Evolutionary conservation across 495 filamentous ascomycete genomes (phyloP), one percentile per base, ranked within the genome.

Genomic region (Schizothecium vesticola): DNA sequence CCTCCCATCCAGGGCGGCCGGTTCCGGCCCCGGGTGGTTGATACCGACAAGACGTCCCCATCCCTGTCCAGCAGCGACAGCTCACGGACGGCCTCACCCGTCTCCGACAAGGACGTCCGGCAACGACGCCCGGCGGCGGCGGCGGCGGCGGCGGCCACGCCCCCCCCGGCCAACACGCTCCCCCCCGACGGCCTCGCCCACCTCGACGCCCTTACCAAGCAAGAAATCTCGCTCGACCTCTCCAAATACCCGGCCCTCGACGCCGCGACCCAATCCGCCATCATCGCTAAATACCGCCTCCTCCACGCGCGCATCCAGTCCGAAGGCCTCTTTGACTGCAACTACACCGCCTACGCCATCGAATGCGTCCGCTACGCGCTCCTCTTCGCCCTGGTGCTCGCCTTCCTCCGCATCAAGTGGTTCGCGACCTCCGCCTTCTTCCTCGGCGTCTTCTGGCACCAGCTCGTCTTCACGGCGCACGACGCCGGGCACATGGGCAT

Each of bases 401-500:
- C 89, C n/a, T 89, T 88, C 69, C 83, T 98, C 4, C 85, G 78
- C 5, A 81, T 80, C 74, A 86, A 86, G 16, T 96, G 92, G 91
- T 99, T 93, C 76, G 84, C 79, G 28, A 80, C 81, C 3, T 92
- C 90, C 56, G 94, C 87, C 7, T 80, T 92, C 66, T 94, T 88
- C 73, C 82, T 98, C 56, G 95, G 94, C 22, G 82, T 86, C 59
- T 87, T 97, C 74, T 99, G 95, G 95, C 95, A 99, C 74, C 95
- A 99, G 74, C 86, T 97, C 29, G 91, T 95, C 57, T 99, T 99
- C 79, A 89, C 90, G 6, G 95, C 92, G 70, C 95, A 99, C 82
- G 95, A 99, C 85, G 92, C 95, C 51, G 93, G 93, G 7, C 95
- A 99, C 78, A 96, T 97, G 91, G 95, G 91, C 67, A 97, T 99